Conservation (phyloP, 192 early-diverging fungal species). For the Rhizoclosmatium globosum region DNA sequence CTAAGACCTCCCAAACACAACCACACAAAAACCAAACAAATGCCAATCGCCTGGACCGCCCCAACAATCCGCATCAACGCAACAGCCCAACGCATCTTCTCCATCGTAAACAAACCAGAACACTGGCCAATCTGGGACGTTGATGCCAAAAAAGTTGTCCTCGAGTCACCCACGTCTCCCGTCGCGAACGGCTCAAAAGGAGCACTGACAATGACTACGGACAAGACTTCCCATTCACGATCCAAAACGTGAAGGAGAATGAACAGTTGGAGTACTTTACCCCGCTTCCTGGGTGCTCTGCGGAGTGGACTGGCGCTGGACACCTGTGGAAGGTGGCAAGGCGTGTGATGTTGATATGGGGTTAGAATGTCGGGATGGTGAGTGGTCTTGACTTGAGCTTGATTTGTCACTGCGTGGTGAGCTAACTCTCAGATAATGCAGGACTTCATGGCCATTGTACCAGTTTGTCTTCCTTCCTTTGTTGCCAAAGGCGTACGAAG, state of each 20-base stretch:
- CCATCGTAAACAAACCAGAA: slow-evolving; percentile 19
- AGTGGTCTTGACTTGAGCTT: slow-evolving; percentile 19
- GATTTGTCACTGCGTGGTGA: background rate
- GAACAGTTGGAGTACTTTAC: slow-evolving; percentile 30
- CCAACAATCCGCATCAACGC: slow-evolving; percentile 31
- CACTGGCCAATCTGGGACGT: slow-evolving; percentile 41
- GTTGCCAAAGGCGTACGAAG: slow-evolving; percentile 25
- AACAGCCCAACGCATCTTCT: slow-evolving; percentile 18
- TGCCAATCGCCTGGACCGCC: background rate
- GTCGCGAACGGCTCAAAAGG: slow-evolving; percentile 17
- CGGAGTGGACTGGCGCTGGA: slow-evolving; percentile 36
- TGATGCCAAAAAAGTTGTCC: slow-evolving; percentile 15
- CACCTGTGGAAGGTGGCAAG: background rate
- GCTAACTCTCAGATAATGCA: background rate
- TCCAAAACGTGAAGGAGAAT: slow-evolving; percentile 19
- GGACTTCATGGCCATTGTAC: slow-evolving; percentile 6
- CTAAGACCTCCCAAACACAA: too few relatives aligned
- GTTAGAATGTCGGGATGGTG: slow-evolving; percentile 24
- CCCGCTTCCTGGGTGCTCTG: slow-evolving; percentile 20
- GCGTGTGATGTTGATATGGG: slow-evolving; percentile 31
- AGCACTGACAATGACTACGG: slow-evolving; percentile 34
- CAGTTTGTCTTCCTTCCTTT: slow-evolving; percentile 16
- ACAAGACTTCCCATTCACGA: slow-evolving; percentile 23
- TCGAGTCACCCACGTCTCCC: background rate
- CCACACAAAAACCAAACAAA: background rate